These are phyloP conservation scores for Penicillium psychrosexuale DNA, from an alignment of 2,329 filamentous ascomycete species.

Conservation along the genomic window DNA sequence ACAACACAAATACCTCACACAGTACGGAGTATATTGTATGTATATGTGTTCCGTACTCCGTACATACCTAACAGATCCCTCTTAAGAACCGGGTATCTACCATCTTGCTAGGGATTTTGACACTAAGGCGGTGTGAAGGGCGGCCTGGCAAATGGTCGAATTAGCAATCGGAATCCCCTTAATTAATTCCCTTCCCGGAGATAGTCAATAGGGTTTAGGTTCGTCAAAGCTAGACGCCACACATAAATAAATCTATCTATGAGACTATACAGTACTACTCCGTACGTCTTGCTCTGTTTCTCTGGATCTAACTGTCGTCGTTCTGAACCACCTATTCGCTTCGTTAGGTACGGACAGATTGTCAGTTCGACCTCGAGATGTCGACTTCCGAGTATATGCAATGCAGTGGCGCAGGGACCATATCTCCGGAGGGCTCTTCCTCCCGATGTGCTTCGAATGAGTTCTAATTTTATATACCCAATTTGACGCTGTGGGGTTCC, in stretches of 20 bases:
- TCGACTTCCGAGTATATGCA: conserved; percentile 8
- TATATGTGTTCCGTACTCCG: too few relatives aligned
- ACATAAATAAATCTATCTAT: not conserved
- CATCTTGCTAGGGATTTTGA: too few relatives aligned
- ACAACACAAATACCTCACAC: not conserved
- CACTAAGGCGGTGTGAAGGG: too few relatives aligned
- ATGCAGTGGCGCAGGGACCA: conserved; percentile 10
- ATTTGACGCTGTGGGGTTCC: conserved; percentile 8
- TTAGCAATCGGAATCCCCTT: too few relatives aligned
- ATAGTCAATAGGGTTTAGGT: not conserved
- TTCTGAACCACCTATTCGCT: not conserved
- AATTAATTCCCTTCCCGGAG: not conserved
- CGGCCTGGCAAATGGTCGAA: too few relatives aligned
- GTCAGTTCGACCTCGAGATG: not conserved
- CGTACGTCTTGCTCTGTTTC: not conserved
- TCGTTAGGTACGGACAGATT: not conserved
- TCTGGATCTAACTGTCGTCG: not conserved
- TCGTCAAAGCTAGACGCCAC: not conserved
- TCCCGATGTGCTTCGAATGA: conserved; percentile 6
- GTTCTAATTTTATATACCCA: conserved; percentile 7
- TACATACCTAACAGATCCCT: not conserved
- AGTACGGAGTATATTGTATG: too few relatives aligned
- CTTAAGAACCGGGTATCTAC: not conserved
- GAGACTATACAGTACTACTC: too few relatives aligned
- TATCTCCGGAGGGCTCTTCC: conserved; percentile 14